Conservation (phyloP, 257 asterid species). For the Capsicum chinense region DNA sequence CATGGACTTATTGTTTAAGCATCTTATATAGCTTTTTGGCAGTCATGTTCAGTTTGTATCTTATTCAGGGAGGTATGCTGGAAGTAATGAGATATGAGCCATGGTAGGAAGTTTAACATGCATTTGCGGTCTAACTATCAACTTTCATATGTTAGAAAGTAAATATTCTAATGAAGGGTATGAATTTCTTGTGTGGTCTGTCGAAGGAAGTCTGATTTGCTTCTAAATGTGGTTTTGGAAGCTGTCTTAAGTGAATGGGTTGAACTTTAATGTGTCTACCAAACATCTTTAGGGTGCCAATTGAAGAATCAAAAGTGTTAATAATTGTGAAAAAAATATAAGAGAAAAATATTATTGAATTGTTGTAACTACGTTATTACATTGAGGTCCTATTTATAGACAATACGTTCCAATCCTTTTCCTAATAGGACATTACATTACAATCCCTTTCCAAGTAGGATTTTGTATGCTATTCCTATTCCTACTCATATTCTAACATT, state of each 20-base stretch:
- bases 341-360: no score
- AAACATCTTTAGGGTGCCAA: neutral
- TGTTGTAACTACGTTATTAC: no score
- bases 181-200: slow-evolving; percentile 13
- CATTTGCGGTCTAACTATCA: neutral
- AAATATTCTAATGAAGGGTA: neutral
- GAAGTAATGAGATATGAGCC: slow-evolving; percentile 10
- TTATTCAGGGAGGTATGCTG: neutral
- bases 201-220: neutral
- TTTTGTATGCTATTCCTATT: no score
- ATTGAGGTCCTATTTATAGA: no score
- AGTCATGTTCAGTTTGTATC: slow-evolving; percentile 6
- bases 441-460: no score
- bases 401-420: no score
- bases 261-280: slow-evolving; percentile 1
- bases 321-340: neutral
- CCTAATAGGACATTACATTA: no score
- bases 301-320: neutral
- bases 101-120: slow-evolving; percentile 6
- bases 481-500: no score
- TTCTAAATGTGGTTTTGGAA: neutral
- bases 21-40: slow-evolving; percentile 3
- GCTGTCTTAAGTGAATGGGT: neutral
- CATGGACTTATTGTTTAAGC: slow-evolving; percentile 15
- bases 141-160: slow-evolving; percentile 12